Percentiles rank a stretch among this genome's conserved stretches.
Conservation (phyloP, 2,329 filamentous ascomycete genomes). For the Hymenoscyphus fraxineus region DNA sequence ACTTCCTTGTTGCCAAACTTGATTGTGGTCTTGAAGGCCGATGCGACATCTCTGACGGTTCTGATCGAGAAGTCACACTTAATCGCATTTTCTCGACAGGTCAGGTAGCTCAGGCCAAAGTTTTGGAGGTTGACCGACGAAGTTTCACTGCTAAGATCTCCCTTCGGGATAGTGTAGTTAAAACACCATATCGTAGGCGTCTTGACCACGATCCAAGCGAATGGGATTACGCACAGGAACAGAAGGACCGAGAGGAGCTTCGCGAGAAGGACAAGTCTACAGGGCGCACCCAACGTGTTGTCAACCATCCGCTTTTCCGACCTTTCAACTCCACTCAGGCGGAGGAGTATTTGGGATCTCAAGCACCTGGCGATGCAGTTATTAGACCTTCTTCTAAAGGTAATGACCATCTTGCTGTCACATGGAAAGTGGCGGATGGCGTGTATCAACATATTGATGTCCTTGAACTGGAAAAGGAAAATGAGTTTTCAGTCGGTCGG, state of each 20-base stretch:
- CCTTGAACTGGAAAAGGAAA: constrained; percentile 93
- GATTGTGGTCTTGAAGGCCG: constrained; percentile 93
- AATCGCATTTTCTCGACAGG: constrained; percentile 71
- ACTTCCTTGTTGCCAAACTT: constrained; percentile 89
- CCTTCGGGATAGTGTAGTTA: constrained; percentile 75
- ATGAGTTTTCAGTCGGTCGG: constrained; percentile 88
- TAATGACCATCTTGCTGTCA: constrained; percentile 90
- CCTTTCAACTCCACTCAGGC: constrained; percentile 90
- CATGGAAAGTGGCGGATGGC: constrained; percentile 95
- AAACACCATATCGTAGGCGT: constrained; percentile 65
- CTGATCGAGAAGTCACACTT: constrained; percentile 64
- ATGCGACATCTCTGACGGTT: constrained; percentile 78
- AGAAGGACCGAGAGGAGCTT: constrained; percentile 74
- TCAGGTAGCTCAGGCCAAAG: constrained; percentile 84
- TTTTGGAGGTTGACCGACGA: constrained; percentile 83
- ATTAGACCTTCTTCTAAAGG: constrained; percentile 95
- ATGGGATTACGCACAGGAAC: constrained; percentile 84
- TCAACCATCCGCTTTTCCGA: constrained; percentile 95
- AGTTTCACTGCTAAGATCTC: constrained; percentile 80
- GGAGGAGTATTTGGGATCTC: constrained; percentile 86
- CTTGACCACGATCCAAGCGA: constrained; percentile 72
- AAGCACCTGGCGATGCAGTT: constrained; percentile 83
- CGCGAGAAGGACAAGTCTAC: constrained; percentile 82
- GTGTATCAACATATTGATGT: constrained; percentile 99
- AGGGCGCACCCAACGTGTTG: constrained; percentile 85